Base-by-base conservation (phyloP, 2,329 filamentous ascomycete genomes). In the Hypomyces perniciosus region DNA sequence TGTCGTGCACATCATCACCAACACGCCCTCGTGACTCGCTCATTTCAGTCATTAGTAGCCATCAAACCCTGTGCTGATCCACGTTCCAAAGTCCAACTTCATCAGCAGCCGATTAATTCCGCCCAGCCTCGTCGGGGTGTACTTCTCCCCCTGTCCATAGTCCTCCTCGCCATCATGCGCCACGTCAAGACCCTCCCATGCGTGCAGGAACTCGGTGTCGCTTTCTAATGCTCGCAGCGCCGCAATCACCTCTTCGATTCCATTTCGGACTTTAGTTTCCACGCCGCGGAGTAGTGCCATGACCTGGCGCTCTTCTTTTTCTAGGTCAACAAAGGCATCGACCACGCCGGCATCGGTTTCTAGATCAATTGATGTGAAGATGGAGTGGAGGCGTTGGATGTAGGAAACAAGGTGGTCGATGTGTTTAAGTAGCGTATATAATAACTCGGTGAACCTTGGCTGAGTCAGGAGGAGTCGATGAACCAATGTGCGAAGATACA, bases 41-140 rank as follows among this genome's bases (percentile, higher is more conserved):
- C 8, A 5, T 8, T 42, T 6, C 40, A 20, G 20, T 43, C 39
- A 43, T n/a, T 43, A 26, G 13, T 47, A 48, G 3, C 43, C 27
- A n/a, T 60, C 60, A 42, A 61, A 60, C 47, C 58, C 53, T 33
- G 65, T 62, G 5, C 66, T 72, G 56, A 80, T 77, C 79, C 79
- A 83, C 48, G 70, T 77, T 20, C 79, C 80, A 65, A 83, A 82
- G 62, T 96, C 90, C 60, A 96, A 72, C 73, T 96, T 96, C 89
- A 96, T 95, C 64, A 96, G 68, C 63, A 96, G 69, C 52, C 88
- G 77, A 70, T 96, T 90, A 42, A 96, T 82, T 1, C 90, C 88
- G 0, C 88, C 88, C 4, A 89, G 80, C 54, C 86, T 83, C 55
- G 81, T 78, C 1, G 89, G 86, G 30, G 84, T 76, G 65, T 88